phyloP scores from a whole-genome alignment of 2,329 filamentous ascomycete species.

The Stachybotrys chlorohalonatus region DNA sequence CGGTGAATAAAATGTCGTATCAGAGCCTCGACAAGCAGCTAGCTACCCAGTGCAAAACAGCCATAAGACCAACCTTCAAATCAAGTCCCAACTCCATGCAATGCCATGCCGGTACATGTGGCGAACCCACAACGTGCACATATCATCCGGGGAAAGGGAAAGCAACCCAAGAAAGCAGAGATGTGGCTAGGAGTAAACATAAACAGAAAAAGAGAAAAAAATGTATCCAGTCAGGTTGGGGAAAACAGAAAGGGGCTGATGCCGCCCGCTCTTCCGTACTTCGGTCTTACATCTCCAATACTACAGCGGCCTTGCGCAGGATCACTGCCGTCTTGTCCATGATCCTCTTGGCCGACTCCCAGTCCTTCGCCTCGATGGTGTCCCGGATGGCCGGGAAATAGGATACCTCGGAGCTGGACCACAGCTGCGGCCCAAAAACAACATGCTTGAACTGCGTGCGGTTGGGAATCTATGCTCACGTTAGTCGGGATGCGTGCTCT shows the following conservation, averaged over 20 bases:
- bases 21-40: background rate
- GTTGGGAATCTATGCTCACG: conserved; percentile 56
- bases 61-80: background rate
- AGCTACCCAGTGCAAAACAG: background rate
- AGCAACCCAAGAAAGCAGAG: background rate
- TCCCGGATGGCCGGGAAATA: conserved; percentile 70
- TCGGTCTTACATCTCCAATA: conserved; percentile 15
- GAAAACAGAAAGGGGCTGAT: too few species aligned
- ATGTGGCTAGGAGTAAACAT: background rate
- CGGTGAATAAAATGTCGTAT: background rate
- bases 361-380: conserved; percentile 62
- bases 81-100: conserved; percentile 22
- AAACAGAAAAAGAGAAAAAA: background rate
- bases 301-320: conserved; percentile 48
- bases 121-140: conserved; percentile 4
- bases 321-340: conserved; percentile 64
- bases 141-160: conserved; percentile 1
- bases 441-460: conserved; percentile 92
- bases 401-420: conserved; percentile 40
- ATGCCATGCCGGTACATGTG: conserved; percentile 21
- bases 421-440: conserved; percentile 74
- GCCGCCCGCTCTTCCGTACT: background rate
- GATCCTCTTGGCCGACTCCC: conserved; percentile 56
- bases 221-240: background rate
- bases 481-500: conserved; percentile 6